A percentile compares a stretch with the other conserved stretches of the same genome.
Evolutionary conservation across 139 green algal species (phyloP).

Genomic region (Zygnema cylindricum): DNA sequence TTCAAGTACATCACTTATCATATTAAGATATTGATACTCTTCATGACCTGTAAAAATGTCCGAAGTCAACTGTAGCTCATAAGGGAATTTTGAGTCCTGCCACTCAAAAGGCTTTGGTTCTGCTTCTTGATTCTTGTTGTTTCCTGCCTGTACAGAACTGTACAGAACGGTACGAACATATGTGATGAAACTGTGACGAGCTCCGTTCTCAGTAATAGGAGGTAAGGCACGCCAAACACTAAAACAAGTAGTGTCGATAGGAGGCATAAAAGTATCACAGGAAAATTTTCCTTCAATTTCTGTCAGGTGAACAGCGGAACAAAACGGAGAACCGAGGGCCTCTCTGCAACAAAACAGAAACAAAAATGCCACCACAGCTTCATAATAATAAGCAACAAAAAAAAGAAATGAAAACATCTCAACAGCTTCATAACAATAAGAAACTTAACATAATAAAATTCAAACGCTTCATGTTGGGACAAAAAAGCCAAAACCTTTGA

Average conservation of each 20-base stretch:
- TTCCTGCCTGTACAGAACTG: background rate
- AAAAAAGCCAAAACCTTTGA: no score
- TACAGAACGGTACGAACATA: slow-evolving; percentile 6
- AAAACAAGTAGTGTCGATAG: slow-evolving; percentile 72
- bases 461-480: background rate
- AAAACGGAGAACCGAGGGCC: slow-evolving; percentile 74
- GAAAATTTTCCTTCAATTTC: slow-evolving; percentile 72
- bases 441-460: background rate
- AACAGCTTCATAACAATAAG: background rate
- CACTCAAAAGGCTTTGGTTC: background rate
- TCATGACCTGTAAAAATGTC: slow-evolving; percentile 75
- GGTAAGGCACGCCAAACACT: slow-evolving; percentile 74
- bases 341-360: slow-evolving; percentile 64
- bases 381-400: background rate
- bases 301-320: slow-evolving; percentile 88
- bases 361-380: background rate
- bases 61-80: background rate
- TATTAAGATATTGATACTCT: slow-evolving; percentile 94
- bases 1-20: slow-evolving; percentile 86
- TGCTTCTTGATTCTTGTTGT: background rate
- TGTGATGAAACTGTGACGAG: slow-evolving; percentile 68
- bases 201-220: slow-evolving; percentile 64
- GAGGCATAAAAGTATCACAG: slow-evolving; percentile 92
- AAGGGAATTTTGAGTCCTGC: background rate
- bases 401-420: background rate